Percentiles rank a stretch among this genome's conserved stretches.
Evolutionary conservation across 352 stramenopile species (phyloP).

Genomic region (Phytopythium kandeliae): DNA sequence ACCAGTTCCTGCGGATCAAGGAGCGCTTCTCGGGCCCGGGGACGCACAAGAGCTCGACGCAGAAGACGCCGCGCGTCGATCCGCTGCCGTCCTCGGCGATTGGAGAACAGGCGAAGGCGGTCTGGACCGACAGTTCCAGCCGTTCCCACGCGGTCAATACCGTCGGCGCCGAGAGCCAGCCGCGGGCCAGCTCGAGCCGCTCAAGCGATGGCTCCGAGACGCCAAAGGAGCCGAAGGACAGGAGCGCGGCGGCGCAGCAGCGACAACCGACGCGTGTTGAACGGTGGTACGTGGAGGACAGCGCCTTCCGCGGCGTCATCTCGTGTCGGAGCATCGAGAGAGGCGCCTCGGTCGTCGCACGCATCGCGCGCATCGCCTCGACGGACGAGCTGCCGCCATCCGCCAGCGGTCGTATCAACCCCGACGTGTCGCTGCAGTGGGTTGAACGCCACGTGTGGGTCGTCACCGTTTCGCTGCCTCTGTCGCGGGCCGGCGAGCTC

Average conservation of each 20-base stretch:
- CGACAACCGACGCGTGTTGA: constrained; percentile 45
- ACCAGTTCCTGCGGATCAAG: constrained; percentile 80
- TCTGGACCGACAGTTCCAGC: background rate
- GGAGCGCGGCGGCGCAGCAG: constrained; percentile 15
- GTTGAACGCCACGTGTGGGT: constrained; percentile 65
- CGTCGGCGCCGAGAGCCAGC: too few relatives aligned
- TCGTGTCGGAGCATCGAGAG: constrained; percentile 75
- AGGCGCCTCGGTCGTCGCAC: constrained; percentile 51
- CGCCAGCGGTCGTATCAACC: constrained; percentile 42
- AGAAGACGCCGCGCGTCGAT: background rate
- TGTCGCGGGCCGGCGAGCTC: constrained; percentile 51
- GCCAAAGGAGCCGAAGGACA: background rate
- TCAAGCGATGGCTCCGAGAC: background rate
- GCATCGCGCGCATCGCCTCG: constrained; percentile 35
- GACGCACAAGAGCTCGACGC: constrained; percentile 10
- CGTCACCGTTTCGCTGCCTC: constrained; percentile 57
- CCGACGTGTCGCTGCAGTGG: constrained; percentile 75
- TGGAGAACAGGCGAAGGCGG: background rate
- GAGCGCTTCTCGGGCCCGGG: constrained; percentile 55
- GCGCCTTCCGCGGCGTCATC: constrained; percentile 63
- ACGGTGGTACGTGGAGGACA: constrained; percentile 70
- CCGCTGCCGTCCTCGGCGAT: background rate
- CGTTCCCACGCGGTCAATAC: too few relatives aligned
- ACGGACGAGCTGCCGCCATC: background rate
- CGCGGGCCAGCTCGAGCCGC: background rate